phyloP scores from a whole-genome alignment of 441 rosid genomes.

The Aleurites moluccanus region DNA sequence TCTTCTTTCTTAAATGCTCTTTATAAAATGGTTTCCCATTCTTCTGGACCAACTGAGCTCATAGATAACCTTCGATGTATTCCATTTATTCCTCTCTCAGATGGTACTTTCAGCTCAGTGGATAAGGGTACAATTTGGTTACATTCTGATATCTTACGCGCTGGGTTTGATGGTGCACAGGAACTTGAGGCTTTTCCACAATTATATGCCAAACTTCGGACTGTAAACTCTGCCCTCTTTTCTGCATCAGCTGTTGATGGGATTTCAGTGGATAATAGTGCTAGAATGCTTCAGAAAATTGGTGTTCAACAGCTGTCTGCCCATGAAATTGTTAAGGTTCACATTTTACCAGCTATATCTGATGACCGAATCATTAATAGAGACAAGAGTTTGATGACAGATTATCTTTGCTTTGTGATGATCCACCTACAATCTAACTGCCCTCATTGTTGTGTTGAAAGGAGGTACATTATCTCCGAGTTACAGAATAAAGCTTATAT shows the following conservation, averaged over 20 bases:
- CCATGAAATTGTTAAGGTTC: constrained; percentile 81
- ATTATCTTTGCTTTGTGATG: constrained; percentile 91
- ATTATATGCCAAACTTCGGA: constrained; percentile 72
- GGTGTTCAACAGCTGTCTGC: constrained; percentile 88
- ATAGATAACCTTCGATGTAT: constrained; percentile 50
- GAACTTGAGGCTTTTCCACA: constrained; percentile 68
- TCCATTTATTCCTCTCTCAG: constrained; percentile 86
- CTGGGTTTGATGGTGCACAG: constrained; percentile 49
- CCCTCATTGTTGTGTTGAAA: constrained; percentile 58
- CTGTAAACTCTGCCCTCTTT: constrained; percentile 63
- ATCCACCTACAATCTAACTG: constrained; percentile 83
- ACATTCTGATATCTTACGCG: constrained; percentile 47
- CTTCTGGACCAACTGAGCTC: constrained; percentile 51
- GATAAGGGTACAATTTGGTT: constrained; percentile 81
- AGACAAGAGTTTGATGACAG: constrained; percentile 53
- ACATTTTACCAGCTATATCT: constrained; percentile 72
- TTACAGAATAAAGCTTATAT: constrained; percentile 63
- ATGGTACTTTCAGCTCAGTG: constrained; percentile 77
- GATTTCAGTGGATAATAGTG: constrained; percentile 42
- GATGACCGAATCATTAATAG: constrained; percentile 31
- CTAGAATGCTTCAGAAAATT: constrained; percentile 64
- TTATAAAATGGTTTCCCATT: constrained; percentile 45
- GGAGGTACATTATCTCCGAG: constrained; percentile 58
- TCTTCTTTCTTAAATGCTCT: constrained; percentile 66
- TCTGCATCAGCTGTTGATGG: constrained; percentile 44